Percentiles rank a stretch among this genome's conserved stretches.
Evolutionary conservation across 352 stramenopile species (phyloP).

Genomic region (Pythium dissotocum): DNA sequence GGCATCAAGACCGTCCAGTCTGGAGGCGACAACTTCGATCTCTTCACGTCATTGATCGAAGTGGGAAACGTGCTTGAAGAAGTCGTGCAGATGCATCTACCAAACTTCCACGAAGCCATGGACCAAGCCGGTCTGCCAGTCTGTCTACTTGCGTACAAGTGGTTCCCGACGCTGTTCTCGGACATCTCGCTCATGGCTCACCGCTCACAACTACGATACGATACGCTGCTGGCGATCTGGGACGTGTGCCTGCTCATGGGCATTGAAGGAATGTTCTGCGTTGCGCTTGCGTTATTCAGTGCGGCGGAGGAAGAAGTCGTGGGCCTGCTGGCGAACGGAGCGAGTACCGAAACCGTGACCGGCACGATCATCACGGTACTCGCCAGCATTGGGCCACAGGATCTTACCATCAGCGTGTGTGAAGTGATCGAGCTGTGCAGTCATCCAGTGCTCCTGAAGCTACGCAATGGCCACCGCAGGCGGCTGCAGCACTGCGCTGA

Average conservation of each 20-base stretch:
- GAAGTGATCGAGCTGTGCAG: conserved; percentile 79
- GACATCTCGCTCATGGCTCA: conserved; percentile 79
- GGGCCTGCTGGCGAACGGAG: conserved; percentile 32
- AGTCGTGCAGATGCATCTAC: conserved; percentile 69
- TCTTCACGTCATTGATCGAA: conserved; percentile 72
- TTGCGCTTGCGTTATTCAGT: conserved; percentile 70
- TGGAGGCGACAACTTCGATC: conserved; percentile 55
- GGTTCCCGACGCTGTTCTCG: conserved; percentile 87
- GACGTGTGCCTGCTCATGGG: conserved; percentile 80
- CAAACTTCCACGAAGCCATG: conserved; percentile 54
- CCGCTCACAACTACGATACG: conserved; percentile 68
- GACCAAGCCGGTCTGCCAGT: conserved; percentile 63
- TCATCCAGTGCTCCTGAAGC: conserved; percentile 75
- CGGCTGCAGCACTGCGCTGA: conserved; percentile 45
- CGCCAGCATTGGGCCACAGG: conserved; percentile 47
- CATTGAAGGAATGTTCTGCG: conserved; percentile 79
- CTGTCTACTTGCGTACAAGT: conserved; percentile 86
- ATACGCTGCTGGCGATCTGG: conserved; percentile 78
- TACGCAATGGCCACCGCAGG: conserved; percentile 73
- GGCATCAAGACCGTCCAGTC: conserved; percentile 46
- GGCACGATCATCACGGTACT: conserved; percentile 59
- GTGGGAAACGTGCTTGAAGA: conserved; percentile 74
- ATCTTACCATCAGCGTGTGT: conserved; percentile 74
- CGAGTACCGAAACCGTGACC: conserved; percentile 66
- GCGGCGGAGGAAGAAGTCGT: conserved; percentile 59